Base-by-base conservation (phyloP, 2,329 filamentous ascomycete species). In the Fusarium temperatum region DNA sequence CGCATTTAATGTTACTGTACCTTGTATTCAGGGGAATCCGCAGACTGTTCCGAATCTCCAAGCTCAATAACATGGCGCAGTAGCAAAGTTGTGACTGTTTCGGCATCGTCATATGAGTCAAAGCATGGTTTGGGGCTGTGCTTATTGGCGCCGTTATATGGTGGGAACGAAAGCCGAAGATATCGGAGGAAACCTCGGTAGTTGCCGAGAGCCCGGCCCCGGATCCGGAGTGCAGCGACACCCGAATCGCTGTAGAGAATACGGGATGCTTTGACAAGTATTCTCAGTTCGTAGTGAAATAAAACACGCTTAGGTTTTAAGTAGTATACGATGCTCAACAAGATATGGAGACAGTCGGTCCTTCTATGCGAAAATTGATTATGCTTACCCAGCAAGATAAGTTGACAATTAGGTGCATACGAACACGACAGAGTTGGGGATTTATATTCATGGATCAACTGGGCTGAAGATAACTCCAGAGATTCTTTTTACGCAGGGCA, bases 191-290 rank as follows among this genome's bases (percentile, higher is more conserved):
- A 68, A 38, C 38, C 48, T 50, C 56, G 55, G 53, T 63, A 36
- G 42, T 39, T 73, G 54, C 75, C 74, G 74, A 72, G 63, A 65
- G 58, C 60, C 55, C 63, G 66, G 59, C 35, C 47, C 45, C 68
- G 70, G 57, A 47, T 75, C 41, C 58, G 56, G 72, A 70, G 45
- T 39, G 47, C 22, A 66, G 28, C 9, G 42, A 38, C 17, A 63
- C 54, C 60, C 39, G 32, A 54, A 53, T 60, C 28, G 44, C 20
- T 42, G 24, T 28, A 28, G 39, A 36, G 39, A 11, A 28, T 45
- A 22, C 57, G 17, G 45, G 26, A 30, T 38, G 24, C 30, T 28
- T 36, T 35, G 24, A 32, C 30, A 50, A 24, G n/a, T n/a, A 18
- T 54, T 35, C 11, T 20, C 26, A 41, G 18, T 56, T 38, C 28